phyloP scores from a whole-genome alignment of 345 rosid genomes.

The Fremontodendron californicum region DNA sequence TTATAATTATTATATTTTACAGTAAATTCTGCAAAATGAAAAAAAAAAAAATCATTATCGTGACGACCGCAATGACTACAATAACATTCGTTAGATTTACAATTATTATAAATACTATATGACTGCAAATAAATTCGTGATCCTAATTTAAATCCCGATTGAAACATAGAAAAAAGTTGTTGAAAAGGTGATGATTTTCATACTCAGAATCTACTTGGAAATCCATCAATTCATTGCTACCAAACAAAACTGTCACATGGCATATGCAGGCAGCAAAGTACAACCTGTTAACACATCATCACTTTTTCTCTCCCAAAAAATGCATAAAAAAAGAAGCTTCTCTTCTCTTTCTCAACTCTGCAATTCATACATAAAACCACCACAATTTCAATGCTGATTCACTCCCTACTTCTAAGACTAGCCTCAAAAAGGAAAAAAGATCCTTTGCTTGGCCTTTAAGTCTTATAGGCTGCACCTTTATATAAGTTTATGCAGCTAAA shows the following conservation, averaged over 20 bases:
- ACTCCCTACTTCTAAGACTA: neutral
- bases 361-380: neutral
- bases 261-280: conserved; percentile 15
- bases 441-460: conserved; percentile 33
- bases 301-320: conserved; percentile 5
- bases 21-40: too few relatives aligned
- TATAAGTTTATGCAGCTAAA: neutral
- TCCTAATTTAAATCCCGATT: too few relatives aligned
- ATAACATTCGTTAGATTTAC: too few relatives aligned
- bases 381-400: too few relatives aligned
- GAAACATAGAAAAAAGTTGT: neutral
- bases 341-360: conserved; percentile 1
- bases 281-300: conserved; percentile 19
- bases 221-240: conserved; percentile 34
- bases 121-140: too few relatives aligned
- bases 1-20: too few relatives aligned
- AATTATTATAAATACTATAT: too few relatives aligned
- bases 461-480: conserved; percentile 11
- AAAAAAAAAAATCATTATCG: too few relatives aligned
- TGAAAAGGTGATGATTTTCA: neutral
- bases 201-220: conserved; percentile 42
- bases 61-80: too few relatives aligned
- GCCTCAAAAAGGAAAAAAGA: neutral
- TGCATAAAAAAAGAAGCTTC: neutral
- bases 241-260: conserved; percentile 45